Evolutionary conservation across 257 asterid species (phyloP), one percentile per base, ranked within the genome.

Genomic region (Plantago ovata): DNA sequence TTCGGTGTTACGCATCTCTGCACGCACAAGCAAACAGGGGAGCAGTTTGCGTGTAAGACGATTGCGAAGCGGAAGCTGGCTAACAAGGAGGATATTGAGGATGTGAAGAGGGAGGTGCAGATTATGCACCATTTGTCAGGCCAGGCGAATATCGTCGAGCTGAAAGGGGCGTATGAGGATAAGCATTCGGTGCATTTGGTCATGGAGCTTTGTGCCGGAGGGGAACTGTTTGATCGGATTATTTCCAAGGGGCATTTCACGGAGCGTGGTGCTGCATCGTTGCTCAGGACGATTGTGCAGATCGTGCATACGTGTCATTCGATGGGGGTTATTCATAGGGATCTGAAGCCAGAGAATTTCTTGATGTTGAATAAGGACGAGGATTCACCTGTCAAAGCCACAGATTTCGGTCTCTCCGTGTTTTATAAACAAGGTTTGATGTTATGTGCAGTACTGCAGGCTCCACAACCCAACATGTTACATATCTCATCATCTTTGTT

Each of bases 201-300:
- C 55, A 81, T 90, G 95, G 96, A 90, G 77, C 69, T 90, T 18
- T 90, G 97, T 60, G 95, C 88, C 12, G 97, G 97, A 9, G 97
- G 97, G 14, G 97, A 90, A 82, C 88, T 90, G 7, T 90, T 90
- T 65, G 97, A 90, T 67, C 79, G 97, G 21, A 90, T 90, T 21
- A 90, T 90, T 7, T 80, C 97, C 8, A 81, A 72, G 73, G 97
- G 97, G 1, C 91, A 90, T 52, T 90, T 80, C 45, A 84, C 95
- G 0, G 97, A 90, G 45, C 78, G 95, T 0, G 97, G 95, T 1
- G 97, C 95, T 0, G 95, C 97, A 0, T 82, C 95, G 11, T 64
- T 86, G 68, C 48, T 90, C 36, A 68, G 97, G 68, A 90, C 97
- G 0, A 86, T 90, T 32, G 94, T 90, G 18, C 90, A 90, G 72